A percentile compares a stretch with the other conserved stretches of the same genome.
phyloP scores from a whole-genome alignment of 345 rosid species.

The Eucalyptus guilfoylei region DNA sequence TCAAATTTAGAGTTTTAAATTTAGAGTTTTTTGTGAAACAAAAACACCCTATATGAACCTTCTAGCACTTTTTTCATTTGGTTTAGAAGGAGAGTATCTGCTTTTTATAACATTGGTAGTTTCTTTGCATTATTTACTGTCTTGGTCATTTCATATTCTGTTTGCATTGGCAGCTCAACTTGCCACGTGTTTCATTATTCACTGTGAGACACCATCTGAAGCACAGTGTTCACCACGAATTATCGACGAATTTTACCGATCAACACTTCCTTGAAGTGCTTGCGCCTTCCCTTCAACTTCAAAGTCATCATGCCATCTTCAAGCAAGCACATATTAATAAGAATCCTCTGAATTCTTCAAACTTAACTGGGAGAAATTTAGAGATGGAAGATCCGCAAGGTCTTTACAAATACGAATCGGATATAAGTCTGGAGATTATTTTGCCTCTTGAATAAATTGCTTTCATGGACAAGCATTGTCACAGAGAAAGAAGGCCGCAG shows the following conservation, averaged over 20 bases:
- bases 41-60: not conserved
- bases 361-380: not conserved
- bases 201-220: not conserved
- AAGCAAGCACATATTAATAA: not conserved
- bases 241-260: not conserved
- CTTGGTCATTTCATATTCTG: not conserved
- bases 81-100: not conserved
- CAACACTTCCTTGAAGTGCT: not conserved
- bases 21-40: too few species aligned
- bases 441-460: too few species aligned
- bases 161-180: not conserved
- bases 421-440: not conserved
- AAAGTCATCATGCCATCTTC: not conserved
- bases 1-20: too few species aligned
- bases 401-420: not conserved
- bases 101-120: too few species aligned
- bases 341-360: not conserved
- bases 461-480: too few species aligned
- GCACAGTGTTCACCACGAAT: not conserved
- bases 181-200: not conserved
- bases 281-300: not conserved
- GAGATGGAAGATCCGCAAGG: not conserved
- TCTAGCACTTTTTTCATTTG: not conserved
- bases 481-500: too few species aligned
- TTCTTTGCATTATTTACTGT: not conserved